Percentiles rank a stretch among this genome's conserved stretches.
Conservation (phyloP, 306 rosid species). For the Lathyrus oleraceus region DNA sequence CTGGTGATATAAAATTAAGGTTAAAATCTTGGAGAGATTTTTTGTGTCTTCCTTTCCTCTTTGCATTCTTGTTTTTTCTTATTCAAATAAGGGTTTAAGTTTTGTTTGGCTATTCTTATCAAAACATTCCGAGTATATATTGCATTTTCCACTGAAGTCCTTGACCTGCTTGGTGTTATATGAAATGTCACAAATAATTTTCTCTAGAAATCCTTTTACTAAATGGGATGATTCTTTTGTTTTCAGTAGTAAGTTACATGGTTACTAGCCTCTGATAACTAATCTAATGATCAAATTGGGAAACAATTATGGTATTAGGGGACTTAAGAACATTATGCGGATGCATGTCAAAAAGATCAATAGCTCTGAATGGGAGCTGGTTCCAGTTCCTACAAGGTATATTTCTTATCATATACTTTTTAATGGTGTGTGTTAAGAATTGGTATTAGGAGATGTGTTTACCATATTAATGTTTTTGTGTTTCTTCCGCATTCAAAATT, state of each 20-base stretch:
- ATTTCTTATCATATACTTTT: not conserved
- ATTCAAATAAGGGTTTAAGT: not conserved
- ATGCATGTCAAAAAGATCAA: constrained; percentile 80
- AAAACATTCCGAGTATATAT: not conserved
- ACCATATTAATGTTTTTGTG: not conserved
- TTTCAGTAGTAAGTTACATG: not conserved
- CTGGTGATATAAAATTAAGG: not conserved
- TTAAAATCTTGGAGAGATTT: not conserved
- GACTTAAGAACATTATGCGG: constrained; percentile 77
- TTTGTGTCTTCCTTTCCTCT: not conserved
- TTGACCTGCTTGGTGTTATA: not conserved
- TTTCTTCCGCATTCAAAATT: not conserved
- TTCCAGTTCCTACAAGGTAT: constrained; percentile 88
- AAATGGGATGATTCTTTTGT: not conserved
- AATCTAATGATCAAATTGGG: not conserved
- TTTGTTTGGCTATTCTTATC: not conserved
- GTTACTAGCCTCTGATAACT: not conserved
- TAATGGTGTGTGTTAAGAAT: not conserved
- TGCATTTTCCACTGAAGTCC: not conserved
- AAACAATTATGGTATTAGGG: constrained; percentile 56
- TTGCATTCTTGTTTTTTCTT: not conserved
- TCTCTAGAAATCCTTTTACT: not conserved
- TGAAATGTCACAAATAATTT: not conserved
- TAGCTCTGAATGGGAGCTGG: constrained; percentile 77
- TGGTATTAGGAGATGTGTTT: not conserved